phyloP scores from a whole-genome alignment of 352 stramenopile genomes.

The Pythium myriotylum region DNA sequence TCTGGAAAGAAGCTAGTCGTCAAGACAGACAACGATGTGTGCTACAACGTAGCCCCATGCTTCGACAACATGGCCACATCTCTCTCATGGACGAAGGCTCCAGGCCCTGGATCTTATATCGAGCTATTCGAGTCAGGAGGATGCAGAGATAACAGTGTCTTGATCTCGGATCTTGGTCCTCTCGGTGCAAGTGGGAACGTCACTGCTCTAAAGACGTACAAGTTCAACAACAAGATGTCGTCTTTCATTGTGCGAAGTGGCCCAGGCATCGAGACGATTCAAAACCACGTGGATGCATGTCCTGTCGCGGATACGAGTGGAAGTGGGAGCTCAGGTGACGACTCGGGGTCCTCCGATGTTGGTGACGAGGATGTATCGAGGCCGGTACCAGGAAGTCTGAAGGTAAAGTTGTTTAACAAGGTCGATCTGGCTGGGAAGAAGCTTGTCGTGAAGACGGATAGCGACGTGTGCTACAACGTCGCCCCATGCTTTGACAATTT shows the following conservation, averaged over 20 bases:
- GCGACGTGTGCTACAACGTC: slow-evolving; percentile 16
- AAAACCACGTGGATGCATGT: slow-evolving; percentile 3
- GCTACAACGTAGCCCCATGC: slow-evolving; percentile 12
- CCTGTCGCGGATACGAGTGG: not conserved
- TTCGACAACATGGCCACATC: slow-evolving; percentile 12
- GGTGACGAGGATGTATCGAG: not conserved
- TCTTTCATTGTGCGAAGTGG: slow-evolving; percentile 11
- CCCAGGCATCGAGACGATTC: not conserved
- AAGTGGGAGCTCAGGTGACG: not conserved
- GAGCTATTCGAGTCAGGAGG: slow-evolving; percentile 6
- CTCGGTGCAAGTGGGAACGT: slow-evolving; percentile 13
- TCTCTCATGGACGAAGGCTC: slow-evolving; percentile 9
- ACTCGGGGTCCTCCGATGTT: no score
- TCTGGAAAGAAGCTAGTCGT: slow-evolving; percentile 10
- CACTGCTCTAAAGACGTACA: slow-evolving; percentile 1
- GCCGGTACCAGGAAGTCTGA: not conserved
- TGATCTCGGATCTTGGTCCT: slow-evolving; percentile 1
- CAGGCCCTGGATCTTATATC: not conserved
- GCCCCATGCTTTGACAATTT: slow-evolving; percentile 13
- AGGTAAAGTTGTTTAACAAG: slow-evolving; percentile 18
- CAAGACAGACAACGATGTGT: slow-evolving; percentile 13
- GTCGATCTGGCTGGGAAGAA: slow-evolving; percentile 9
- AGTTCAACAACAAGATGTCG: slow-evolving; percentile 13
- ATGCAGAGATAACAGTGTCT: not conserved
- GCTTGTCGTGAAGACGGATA: slow-evolving; percentile 1